phyloP scores from a whole-genome alignment of 495 filamentous ascomycete genomes.

The Stereocaulon alpinum region DNA sequence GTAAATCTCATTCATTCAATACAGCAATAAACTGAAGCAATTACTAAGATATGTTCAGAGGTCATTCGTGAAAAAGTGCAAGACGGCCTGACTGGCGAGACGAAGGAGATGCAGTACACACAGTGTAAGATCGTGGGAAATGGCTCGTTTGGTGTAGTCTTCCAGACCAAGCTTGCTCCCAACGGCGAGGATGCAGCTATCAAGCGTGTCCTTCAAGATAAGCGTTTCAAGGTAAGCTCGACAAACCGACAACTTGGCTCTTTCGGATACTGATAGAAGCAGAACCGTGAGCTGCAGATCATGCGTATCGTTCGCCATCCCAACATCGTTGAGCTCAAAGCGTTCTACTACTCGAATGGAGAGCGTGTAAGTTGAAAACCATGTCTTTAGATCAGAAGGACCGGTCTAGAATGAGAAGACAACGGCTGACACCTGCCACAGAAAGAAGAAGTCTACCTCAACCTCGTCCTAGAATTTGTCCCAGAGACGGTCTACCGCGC shows the following conservation, averaged over 20 bases:
- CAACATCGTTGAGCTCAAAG: constrained; percentile 97
- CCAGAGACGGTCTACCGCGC: constrained; percentile 97
- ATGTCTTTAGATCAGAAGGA: background rate
- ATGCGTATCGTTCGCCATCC: constrained; percentile 99
- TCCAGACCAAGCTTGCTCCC: constrained; percentile 96
- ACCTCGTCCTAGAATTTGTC: constrained; percentile 95
- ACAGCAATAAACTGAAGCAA: constrained; percentile 4
- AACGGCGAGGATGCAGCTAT: constrained; percentile 97
- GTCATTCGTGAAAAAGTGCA: constrained; percentile 98
- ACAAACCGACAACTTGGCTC: background rate
- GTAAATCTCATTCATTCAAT: constrained; percentile 36
- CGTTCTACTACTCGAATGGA: constrained; percentile 98
- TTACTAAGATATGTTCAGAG: constrained; percentile 48
- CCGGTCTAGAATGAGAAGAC: background rate
- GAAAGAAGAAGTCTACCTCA: constrained; percentile 99
- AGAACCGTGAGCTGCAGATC: constrained; percentile 99
- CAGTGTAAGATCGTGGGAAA: constrained; percentile 99
- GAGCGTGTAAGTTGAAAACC: constrained; percentile 62
- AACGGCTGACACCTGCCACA: constrained; percentile 29
- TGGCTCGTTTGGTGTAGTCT: constrained; percentile 96
- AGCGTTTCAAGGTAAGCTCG: constrained; percentile 82
- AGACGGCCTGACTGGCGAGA: constrained; percentile 93
- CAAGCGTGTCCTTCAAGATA: constrained; percentile 96
- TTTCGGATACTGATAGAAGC: constrained; percentile 28
- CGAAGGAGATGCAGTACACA: constrained; percentile 92